phyloP scores from a whole-genome alignment of 78 protist species.

The Dictyostelium citrinum region DNA sequence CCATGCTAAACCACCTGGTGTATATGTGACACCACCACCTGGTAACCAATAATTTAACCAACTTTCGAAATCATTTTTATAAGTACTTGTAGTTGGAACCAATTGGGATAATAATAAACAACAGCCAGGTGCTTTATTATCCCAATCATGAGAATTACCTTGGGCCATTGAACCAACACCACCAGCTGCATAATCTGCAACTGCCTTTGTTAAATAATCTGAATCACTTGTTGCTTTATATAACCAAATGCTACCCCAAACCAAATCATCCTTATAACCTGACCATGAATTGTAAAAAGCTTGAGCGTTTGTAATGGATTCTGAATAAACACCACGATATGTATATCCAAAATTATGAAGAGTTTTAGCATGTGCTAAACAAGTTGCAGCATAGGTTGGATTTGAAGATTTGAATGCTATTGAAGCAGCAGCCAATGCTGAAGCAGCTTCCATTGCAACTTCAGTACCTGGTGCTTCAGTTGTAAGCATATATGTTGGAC shows the following conservation, averaged over 20 bases:
- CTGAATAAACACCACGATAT: conserved; percentile 7
- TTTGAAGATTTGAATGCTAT: neutral
- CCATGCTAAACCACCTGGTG: conserved; percentile 62
- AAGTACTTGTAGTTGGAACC: neutral
- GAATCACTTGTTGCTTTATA: conserved; percentile 29
- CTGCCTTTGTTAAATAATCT: conserved; percentile 14
- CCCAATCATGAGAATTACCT: conserved; percentile 55
- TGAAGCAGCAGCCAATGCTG: conserved; percentile 55
- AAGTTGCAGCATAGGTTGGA: conserved; percentile 4
- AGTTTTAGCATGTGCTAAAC: conserved; percentile 46
- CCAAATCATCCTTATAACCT: conserved; percentile 54
- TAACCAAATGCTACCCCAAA: conserved; percentile 69
- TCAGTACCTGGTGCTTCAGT: conserved; percentile 36
- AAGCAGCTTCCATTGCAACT: conserved; percentile 63
- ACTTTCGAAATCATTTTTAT: neutral
- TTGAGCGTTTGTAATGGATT: neutral
- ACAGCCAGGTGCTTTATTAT: conserved; percentile 51
- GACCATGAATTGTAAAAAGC: conserved; percentile 33
- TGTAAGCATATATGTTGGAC: neutral
- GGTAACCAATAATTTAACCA: conserved; percentile 24
- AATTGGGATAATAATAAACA: neutral
- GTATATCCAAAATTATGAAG: conserved; percentile 32
- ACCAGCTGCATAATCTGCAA: neutral
- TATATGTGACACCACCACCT: conserved; percentile 32
- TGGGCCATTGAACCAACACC: neutral